A percentile compares a stretch with the other conserved stretches of the same genome.
Evolutionary conservation across 106 monocot species (phyloP).

Genomic region (Vanilla planifolia): DNA sequence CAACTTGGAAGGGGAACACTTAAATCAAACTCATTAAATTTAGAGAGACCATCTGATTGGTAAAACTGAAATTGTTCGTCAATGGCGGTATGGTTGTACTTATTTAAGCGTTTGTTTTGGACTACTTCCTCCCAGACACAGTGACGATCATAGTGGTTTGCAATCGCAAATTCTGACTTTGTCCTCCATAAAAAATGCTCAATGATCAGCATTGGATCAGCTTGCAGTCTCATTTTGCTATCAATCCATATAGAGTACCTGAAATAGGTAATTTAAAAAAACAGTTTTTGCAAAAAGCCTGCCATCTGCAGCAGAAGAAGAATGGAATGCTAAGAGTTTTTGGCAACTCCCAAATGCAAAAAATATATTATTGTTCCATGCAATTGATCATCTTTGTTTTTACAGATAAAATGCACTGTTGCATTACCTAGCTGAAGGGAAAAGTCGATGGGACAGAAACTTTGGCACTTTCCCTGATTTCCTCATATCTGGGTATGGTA

Average conservation of each 20-base stretch:
- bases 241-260: conserved; percentile 97
- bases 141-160: conserved; percentile 82
- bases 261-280: conserved; percentile 17
- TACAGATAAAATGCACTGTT: too few relatives aligned
- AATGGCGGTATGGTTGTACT: conserved; percentile 83
- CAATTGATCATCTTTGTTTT: too few relatives aligned
- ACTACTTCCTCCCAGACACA: conserved; percentile 94
- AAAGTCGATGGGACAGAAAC: conserved; percentile 10
- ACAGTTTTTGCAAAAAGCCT: too few relatives aligned
- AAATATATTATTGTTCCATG: too few relatives aligned
- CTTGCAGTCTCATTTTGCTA: conserved; percentile 75
- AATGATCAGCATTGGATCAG: conserved; percentile 73
- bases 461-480: conserved; percentile 49
- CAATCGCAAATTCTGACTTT: conserved; percentile 76
- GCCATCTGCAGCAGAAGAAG: too few relatives aligned
- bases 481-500: conserved; percentile 81
- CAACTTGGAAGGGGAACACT: conserved; percentile 75
- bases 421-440: conserved; percentile 7
- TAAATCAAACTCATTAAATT: conserved; percentile 60
- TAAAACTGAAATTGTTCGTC: conserved; percentile 90
- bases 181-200: conserved; percentile 84
- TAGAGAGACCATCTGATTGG: conserved; percentile 72
- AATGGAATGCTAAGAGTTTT: too few relatives aligned
- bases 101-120: conserved; percentile 90
- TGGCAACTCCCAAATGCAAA: too few relatives aligned